phyloP scores from a whole-genome alignment of 306 rosid genomes.

The Vigna radiata region DNA sequence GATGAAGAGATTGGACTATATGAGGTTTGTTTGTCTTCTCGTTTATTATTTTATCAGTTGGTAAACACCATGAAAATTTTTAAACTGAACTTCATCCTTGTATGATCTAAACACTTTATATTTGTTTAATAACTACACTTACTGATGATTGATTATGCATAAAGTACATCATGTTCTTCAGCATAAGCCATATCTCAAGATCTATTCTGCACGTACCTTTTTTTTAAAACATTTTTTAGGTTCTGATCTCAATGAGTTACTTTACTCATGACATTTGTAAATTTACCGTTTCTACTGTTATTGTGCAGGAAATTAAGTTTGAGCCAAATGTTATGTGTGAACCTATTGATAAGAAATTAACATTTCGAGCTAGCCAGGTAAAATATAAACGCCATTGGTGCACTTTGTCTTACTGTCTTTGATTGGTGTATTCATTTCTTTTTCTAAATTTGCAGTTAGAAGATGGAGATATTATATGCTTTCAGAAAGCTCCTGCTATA shows the following conservation, averaged over 20 bases:
- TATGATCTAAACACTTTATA: slow-evolving; percentile 14
- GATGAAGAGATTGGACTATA: slow-evolving; percentile 90
- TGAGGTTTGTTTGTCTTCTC: slow-evolving; percentile 68
- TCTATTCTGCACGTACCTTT: slow-evolving; percentile 4
- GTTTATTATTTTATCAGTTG: slow-evolving; percentile 1
- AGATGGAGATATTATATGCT: slow-evolving; percentile 96
- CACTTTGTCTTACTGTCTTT: slow-evolving; percentile 20
- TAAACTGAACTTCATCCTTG: slow-evolving; percentile 24
- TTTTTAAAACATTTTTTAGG: not conserved
- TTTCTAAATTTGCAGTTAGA: slow-evolving; percentile 67
- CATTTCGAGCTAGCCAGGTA: slow-evolving; percentile 95
- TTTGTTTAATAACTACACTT: slow-evolving; percentile 27
- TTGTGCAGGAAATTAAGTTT: slow-evolving; percentile 89
- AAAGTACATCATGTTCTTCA: slow-evolving; percentile 8
- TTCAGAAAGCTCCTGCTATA: slow-evolving; percentile 68
- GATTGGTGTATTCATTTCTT: slow-evolving; percentile 18
- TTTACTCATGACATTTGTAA: slow-evolving; percentile 1
- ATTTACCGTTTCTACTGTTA: slow-evolving; percentile 30
- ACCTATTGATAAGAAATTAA: slow-evolving; percentile 83
- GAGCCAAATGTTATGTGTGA: slow-evolving; percentile 98
- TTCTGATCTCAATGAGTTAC: slow-evolving; percentile 14
- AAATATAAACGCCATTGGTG: slow-evolving; percentile 1
- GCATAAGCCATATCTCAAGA: too few relatives aligned
- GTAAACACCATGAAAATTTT: not conserved
- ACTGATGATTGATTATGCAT: slow-evolving; percentile 23